phyloP scores from a whole-genome alignment of 1,284 basidiomycete genomes.

The Calocybe gambosa region DNA sequence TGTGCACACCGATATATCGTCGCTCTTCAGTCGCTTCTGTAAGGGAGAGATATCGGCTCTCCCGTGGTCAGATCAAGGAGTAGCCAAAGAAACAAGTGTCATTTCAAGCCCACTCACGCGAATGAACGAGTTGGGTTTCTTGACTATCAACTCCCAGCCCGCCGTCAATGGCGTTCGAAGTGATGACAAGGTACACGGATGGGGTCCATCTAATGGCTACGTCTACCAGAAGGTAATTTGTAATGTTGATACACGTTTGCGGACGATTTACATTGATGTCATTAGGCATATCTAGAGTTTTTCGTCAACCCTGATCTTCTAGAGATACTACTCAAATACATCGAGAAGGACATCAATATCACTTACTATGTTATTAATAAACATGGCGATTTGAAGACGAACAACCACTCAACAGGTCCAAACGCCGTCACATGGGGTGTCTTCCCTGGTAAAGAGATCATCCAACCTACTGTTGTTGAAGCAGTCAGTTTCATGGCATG shows the following conservation, averaged over 20 bases:
- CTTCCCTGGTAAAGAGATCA: conserved; percentile 96
- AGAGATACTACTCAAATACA: conserved; percentile 71
- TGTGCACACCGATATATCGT: conserved; percentile 57
- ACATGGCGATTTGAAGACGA: conserved; percentile 88
- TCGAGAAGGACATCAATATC: conserved; percentile 85
- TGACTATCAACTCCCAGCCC: conserved; percentile 98
- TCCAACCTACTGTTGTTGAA: conserved; percentile 98
- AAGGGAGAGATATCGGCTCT: conserved; percentile 64
- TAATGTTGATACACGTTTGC: background rate
- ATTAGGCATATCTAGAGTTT: conserved; percentile 94
- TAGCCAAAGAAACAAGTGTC: conserved; percentile 79
- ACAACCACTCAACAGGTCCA: conserved; percentile 87
- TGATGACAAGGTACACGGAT: conserved; percentile 85
- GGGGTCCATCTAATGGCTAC: conserved; percentile 93
- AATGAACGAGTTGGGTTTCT: conserved; percentile 87
- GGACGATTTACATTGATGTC: conserved; percentile 5
- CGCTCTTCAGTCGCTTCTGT: conserved; percentile 83
- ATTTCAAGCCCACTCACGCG: conserved; percentile 78
- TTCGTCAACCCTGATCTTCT: conserved; percentile 79
- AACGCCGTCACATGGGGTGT: conserved; percentile 99
- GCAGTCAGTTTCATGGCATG: conserved; percentile 95
- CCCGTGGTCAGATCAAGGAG: conserved; percentile 93
- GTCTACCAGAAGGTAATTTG: conserved; percentile 87
- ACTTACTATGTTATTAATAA: conserved; percentile 97
- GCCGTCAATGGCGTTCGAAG: conserved; percentile 91